Evolutionary conservation across 2,329 filamentous ascomycete species (phyloP).

Genomic region (Colletotrichum sojae): DNA sequence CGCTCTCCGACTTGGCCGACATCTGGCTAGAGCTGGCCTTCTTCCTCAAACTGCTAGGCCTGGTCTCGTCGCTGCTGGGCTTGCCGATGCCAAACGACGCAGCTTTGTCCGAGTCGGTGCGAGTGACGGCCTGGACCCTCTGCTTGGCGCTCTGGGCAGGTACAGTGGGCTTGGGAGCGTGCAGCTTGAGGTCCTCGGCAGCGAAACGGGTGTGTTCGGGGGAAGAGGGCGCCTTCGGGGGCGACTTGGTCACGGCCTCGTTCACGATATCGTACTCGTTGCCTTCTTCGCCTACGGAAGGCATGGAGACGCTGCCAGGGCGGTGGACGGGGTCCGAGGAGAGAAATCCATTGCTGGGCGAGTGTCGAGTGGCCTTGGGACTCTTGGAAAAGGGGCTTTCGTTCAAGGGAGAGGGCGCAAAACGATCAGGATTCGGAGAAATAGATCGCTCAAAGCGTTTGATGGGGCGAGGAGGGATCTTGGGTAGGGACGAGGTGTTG

Average conservation of each 20-base stretch:
- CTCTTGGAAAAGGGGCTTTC: slow-evolving; percentile 72
- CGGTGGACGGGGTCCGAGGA: slow-evolving; percentile 66
- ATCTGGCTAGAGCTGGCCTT: slow-evolving; percentile 71
- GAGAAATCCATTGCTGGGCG: slow-evolving; percentile 52
- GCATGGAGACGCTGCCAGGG: slow-evolving; percentile 84
- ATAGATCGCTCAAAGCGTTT: slow-evolving; percentile 81
- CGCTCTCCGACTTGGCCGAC: slow-evolving; percentile 56
- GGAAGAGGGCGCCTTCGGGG: slow-evolving; percentile 55
- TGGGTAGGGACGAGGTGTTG: slow-evolving; percentile 64
- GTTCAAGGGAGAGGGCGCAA: slow-evolving; percentile 88
- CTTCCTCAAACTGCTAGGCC: slow-evolving; percentile 64
- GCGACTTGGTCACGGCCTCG: slow-evolving; percentile 55
- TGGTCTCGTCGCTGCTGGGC: slow-evolving; percentile 67
- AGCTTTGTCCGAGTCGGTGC: slow-evolving; percentile 90
- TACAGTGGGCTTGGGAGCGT: slow-evolving; percentile 90
- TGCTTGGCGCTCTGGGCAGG: slow-evolving; percentile 86
- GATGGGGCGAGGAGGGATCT: slow-evolving; percentile 82
- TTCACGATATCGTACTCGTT: slow-evolving; percentile 81
- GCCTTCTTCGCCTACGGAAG: slow-evolving; percentile 90
- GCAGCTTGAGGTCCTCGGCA: slow-evolving; percentile 84
- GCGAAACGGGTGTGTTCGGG: slow-evolving; percentile 84
- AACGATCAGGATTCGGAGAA: slow-evolving; percentile 84
- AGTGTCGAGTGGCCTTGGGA: slow-evolving; percentile 52
- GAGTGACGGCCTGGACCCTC: slow-evolving; percentile 86
- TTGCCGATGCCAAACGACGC: slow-evolving; percentile 88